These are phyloP conservation scores for Raffaelea deltoideospora DNA, from an alignment of 2,329 filamentous ascomycete species.

Conservation along the genomic window DNA sequence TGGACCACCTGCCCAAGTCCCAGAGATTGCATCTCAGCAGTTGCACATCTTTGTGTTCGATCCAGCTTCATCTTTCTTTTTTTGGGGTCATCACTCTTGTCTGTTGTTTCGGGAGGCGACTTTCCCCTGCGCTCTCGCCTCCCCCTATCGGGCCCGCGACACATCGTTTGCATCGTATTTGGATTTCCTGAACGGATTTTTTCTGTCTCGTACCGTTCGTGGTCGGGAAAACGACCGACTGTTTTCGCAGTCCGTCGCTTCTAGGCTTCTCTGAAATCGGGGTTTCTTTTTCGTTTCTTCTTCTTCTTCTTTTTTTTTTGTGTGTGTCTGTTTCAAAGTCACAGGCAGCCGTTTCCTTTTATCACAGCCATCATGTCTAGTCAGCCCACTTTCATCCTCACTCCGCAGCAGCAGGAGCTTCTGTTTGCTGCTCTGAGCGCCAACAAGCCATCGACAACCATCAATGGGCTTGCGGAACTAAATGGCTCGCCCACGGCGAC, in stretches of 20 bases:
- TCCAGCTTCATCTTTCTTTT: background rate
- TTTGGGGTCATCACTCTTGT: background rate
- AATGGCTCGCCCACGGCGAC: constrained; percentile 31
- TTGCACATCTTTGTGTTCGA: no score
- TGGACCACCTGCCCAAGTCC: no score
- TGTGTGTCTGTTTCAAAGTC: background rate
- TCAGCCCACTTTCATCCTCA: constrained; percentile 47
- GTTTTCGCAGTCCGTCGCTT: no score
- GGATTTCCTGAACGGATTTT: no score
- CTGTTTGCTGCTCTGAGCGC: constrained; percentile 64
- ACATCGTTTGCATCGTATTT: no score
- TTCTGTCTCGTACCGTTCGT: background rate
- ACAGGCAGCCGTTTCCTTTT: background rate
- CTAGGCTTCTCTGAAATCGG: no score
- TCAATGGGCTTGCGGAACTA: constrained; percentile 25
- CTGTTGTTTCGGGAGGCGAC: constrained; percentile 2
- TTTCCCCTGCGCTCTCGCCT: constrained; percentile 1
- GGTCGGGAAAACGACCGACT: no score
- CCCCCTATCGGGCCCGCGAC: no score
- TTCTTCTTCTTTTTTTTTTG: background rate
- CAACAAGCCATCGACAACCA: constrained; percentile 34
- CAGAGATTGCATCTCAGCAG: no score
- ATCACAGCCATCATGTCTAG: constrained; percentile 32
- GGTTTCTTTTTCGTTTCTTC: background rate
- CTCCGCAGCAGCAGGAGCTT: constrained; percentile 61